Conservation (phyloP, 495 filamentous ascomycete genomes). For the Staphylotrichum longicolle region DNA sequence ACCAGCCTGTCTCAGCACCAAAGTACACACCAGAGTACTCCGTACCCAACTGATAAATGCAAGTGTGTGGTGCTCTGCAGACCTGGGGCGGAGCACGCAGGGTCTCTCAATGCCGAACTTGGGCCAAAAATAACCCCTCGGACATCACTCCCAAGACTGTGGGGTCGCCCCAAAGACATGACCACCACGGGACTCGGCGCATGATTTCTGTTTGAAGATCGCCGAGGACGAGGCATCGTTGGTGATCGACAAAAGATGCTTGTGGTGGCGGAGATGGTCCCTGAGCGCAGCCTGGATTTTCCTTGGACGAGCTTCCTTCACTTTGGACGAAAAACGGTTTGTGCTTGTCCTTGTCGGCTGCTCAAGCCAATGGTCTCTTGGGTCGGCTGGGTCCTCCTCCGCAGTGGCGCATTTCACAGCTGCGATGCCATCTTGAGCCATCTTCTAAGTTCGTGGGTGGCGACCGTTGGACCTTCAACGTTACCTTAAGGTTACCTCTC, state of each 20-base stretch:
- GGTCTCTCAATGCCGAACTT: neutral
- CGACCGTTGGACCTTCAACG: too few relatives aligned
- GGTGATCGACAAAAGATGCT: conserved; percentile 5
- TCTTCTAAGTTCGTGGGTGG: too few relatives aligned
- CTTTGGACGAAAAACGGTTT: neutral
- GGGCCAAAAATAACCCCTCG: conserved; percentile 8
- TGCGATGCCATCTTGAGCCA: too few relatives aligned
- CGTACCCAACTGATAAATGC: too few relatives aligned
- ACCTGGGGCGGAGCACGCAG: too few relatives aligned
- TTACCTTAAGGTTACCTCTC: too few relatives aligned
- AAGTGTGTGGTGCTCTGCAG: too few relatives aligned
- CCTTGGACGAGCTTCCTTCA: neutral
- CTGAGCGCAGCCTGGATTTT: conserved; percentile 6
- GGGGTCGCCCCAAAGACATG: neutral
- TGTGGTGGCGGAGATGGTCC: conserved; percentile 5
- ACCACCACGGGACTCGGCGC: neutral
- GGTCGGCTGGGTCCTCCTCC: too few relatives aligned
- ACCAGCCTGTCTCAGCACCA: neutral
- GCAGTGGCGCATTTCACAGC: too few relatives aligned
- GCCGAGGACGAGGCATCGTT: neutral
- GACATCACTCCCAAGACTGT: neutral
- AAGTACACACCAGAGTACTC: neutral
- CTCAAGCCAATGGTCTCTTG: too few relatives aligned
- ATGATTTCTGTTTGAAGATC: conserved; percentile 8
- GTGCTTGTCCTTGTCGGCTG: too few relatives aligned